phyloP scores from a whole-genome alignment of 192 early-diverging fungal genomes.

The Pilobolus umbonatus region DNA sequence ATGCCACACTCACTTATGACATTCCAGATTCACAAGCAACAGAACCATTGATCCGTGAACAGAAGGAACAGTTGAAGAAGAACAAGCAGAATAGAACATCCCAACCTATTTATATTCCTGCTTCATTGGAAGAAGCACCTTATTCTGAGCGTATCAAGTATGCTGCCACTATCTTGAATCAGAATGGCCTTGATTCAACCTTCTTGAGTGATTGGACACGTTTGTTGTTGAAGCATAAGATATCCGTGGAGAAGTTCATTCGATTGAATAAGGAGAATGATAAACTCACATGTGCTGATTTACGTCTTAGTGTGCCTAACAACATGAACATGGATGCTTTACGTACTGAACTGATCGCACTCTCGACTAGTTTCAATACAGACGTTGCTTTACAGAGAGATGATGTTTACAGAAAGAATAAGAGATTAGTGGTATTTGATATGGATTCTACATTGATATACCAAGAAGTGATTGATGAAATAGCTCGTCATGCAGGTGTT shows the following conservation, averaged over 20 bases:
- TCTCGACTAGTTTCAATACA: slow-evolving; percentile 63
- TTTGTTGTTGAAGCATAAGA: slow-evolving; percentile 67
- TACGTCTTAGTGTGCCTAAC: slow-evolving; percentile 74
- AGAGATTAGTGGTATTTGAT: slow-evolving; percentile 96
- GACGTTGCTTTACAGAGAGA: slow-evolving; percentile 87
- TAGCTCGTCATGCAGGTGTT: slow-evolving; percentile 88
- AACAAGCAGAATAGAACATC: slow-evolving; percentile 27
- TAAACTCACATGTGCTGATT: slow-evolving; percentile 72
- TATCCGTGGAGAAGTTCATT: slow-evolving; percentile 87
- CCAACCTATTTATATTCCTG: slow-evolving; percentile 31
- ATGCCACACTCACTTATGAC: slow-evolving; percentile 80
- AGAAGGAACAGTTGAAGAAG: slow-evolving; percentile 25
- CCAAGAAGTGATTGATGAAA: slow-evolving; percentile 99
- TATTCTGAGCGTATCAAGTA: slow-evolving; percentile 82
- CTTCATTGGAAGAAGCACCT: slow-evolving; percentile 77
- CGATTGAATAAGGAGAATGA: slow-evolving; percentile 62
- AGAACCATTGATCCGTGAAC: slow-evolving; percentile 43
- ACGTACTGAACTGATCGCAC: slow-evolving; percentile 63
- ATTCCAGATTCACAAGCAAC: slow-evolving; percentile 59
- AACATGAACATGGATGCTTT: slow-evolving; percentile 61
- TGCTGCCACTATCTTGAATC: slow-evolving; percentile 82
- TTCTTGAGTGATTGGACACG: slow-evolving; percentile 82
- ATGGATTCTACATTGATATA: slow-evolving; percentile 99
- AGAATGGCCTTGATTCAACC: slow-evolving; percentile 67
- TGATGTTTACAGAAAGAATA: slow-evolving; percentile 83